These are phyloP conservation scores for Carex myosuroides DNA, from an alignment of 176 grass and related monocot species.

Conservation along the genomic window DNA sequence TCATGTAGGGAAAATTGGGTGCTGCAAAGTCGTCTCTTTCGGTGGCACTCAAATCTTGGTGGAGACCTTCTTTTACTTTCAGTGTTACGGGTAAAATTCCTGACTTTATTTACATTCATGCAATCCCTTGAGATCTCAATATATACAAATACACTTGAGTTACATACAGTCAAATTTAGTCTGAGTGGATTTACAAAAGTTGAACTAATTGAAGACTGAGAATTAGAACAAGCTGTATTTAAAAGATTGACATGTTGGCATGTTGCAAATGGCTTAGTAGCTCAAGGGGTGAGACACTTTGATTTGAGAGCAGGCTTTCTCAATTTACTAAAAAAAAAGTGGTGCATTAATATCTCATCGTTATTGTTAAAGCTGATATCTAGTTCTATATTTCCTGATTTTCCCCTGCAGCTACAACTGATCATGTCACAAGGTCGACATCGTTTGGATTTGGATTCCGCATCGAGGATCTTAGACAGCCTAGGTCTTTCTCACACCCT, in stretches of 20 bases:
- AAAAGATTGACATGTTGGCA: not conserved
- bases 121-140: not conserved
- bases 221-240: not conserved
- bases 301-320: not conserved
- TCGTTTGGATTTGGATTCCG: conserved; percentile 79
- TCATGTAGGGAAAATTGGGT: conserved; percentile 68
- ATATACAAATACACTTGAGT: not conserved
- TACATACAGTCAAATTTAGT: not conserved
- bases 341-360: not conserved
- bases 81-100: conserved; percentile 59
- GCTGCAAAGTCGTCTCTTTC: conserved; percentile 62
- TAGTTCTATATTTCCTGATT: not conserved
- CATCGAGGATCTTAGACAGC: conserved; percentile 80
- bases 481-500: conserved; percentile 38
- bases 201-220: not conserved
- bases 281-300: not conserved
- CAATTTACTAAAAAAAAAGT: not conserved
- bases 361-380: not conserved
- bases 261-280: not conserved
- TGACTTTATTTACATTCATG: not conserved
- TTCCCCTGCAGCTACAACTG: conserved; percentile 57
- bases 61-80: conserved; percentile 87
- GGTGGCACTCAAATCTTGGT: conserved; percentile 95
- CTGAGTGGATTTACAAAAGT: not conserved
- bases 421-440: conserved; percentile 49